Evolutionary conservation across 1,284 basidiomycete species (phyloP).

Genomic region (Naganishia cerealis): DNA sequence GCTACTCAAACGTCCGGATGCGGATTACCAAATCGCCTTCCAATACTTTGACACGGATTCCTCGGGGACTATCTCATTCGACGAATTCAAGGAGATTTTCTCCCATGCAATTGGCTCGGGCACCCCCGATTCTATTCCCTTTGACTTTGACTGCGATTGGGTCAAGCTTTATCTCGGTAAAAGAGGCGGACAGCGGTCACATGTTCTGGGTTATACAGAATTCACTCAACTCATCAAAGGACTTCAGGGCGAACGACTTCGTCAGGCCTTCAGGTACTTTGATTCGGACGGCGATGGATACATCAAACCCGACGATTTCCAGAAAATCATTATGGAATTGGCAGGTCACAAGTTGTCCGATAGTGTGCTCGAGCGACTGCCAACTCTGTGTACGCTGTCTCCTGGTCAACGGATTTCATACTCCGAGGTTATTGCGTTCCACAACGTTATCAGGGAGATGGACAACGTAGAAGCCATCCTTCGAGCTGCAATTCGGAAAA

Average conservation of each 20-base stretch:
- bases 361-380: conserved; percentile 80
- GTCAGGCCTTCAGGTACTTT: conserved; percentile 87
- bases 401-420: conserved; percentile 87
- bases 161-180: conserved; percentile 89
- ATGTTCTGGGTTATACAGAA: conserved; percentile 90
- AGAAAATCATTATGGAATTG: conserved; percentile 87
- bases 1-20: conserved; percentile 65
- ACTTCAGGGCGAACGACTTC: conserved; percentile 87
- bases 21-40: conserved; percentile 94
- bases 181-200: conserved; percentile 68
- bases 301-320: conserved; percentile 87
- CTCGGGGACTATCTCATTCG: conserved; percentile 82
- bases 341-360: conserved; percentile 93
- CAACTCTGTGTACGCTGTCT: conserved; percentile 80
- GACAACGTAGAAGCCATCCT: conserved; percentile 80
- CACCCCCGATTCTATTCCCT: conserved; percentile 78
- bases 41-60: conserved; percentile 91
- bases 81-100: conserved; percentile 90
- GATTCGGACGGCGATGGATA: conserved; percentile 86
- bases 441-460: conserved; percentile 93
- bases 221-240: conserved; percentile 94
- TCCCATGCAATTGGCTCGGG: conserved; percentile 64
- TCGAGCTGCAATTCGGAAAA: conserved; percentile 69
- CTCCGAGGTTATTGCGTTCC: conserved; percentile 90
- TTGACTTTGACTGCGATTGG: conserved; percentile 94